These are phyloP conservation scores for Collybiopsis luxurians DNA, from an alignment of 768 basidiomycete species.

Conservation along the genomic window DNA sequence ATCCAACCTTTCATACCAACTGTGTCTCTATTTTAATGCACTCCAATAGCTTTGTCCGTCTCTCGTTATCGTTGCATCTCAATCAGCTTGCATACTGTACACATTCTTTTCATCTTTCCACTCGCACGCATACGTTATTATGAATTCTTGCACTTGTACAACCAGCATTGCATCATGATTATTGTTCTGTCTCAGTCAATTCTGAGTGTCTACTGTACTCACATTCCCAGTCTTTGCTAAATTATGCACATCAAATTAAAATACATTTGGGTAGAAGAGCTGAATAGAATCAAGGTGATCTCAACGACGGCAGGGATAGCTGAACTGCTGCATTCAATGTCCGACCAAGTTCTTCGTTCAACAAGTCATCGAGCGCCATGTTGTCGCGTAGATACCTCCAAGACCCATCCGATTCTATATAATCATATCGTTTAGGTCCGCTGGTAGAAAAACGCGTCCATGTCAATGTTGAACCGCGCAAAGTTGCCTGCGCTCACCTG, in stretches of 20 bases:
- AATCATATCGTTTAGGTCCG: slow-evolving; percentile 93
- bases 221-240: slow-evolving; percentile 5
- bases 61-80: too few species aligned
- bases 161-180: background rate
- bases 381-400: slow-evolving; percentile 83
- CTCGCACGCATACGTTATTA: background rate
- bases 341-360: slow-evolving; percentile 66
- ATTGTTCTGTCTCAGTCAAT: too few species aligned
- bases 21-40: too few species aligned
- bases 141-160: background rate
- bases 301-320: slow-evolving; percentile 3
- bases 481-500: slow-evolving; percentile 48
- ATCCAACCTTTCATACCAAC: background rate
- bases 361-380: slow-evolving; percentile 52
- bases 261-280: too few species aligned
- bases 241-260: background rate
- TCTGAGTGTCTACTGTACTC: too few species aligned
- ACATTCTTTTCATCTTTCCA: background rate
- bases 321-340: slow-evolving; percentile 31
- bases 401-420: slow-evolving; percentile 44
- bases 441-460: slow-evolving; percentile 33
- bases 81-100: too few species aligned
- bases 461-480: background rate
- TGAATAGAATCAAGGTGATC: background rate
- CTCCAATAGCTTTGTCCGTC: too few species aligned